Evolutionary conservation across 139 green algal genomes (phyloP), one percentile per base, ranked within the genome.

Genomic region (Yamagishiella unicocca): DNA sequence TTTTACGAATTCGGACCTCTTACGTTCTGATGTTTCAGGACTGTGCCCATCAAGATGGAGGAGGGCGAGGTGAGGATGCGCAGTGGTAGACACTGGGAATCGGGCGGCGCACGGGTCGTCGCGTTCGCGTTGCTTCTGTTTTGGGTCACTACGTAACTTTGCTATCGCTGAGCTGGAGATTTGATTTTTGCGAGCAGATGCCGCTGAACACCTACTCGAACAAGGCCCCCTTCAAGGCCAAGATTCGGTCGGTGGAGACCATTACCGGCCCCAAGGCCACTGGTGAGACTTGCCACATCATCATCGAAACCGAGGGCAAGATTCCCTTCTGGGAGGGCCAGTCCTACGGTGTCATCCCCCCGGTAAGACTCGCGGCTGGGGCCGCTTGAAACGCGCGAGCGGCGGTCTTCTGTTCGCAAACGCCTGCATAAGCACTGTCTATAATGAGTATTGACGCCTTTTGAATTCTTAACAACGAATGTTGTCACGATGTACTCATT

Each of bases 261-360:
- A 99, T 99, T 86, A 96, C 98, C 1, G 98, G 98, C 82, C 96
- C 98, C 87, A 99, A 99, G 90, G 93, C 94, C 62, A 97, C 96
- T n/a, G 96, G 96, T 80, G 96, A 99, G 94, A 98, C 97, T 42
- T 98, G 91, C 92, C 95, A 99, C 96, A 99, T 99, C 88, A 94
- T 99, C 88, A 98, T 99, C 88, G 93, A 99, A 88, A 98, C 97
- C 71, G 91, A 96, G 27, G 95, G 95, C 81, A 95, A 99, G 77
- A 98, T 99, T 82, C 98, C 98, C 73, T 99, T 98, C 94, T 98
- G 95, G 93, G 98, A 99, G 95, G 98, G 97, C 70, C 98, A 99
- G 94, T 98, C 95, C 40, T 99, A 99, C 91, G 98, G 98, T 77
- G 96, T 99, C 71, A 98, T 99, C 91, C 98, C 98, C 75, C 98